Evolutionary conservation across 352 stramenopile genomes (phyloP), one percentile per base, ranked within the genome.

Genomic region (Lagenidium sp.): DNA sequence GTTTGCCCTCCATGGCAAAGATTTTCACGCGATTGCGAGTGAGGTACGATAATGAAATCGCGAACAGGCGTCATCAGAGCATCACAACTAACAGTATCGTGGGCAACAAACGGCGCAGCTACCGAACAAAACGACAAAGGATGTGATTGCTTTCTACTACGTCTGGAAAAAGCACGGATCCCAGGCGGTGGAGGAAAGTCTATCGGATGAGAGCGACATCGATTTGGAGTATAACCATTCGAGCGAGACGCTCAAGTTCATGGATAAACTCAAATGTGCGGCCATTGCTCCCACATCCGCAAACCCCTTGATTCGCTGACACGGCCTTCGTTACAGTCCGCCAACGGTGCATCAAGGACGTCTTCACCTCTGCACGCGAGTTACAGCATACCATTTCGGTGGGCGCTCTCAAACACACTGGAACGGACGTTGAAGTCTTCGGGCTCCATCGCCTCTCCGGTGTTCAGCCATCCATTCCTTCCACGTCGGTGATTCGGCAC

Each of bases 81-180:
- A 15, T 32, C 8, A 32, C 8, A 8, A 15, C 22, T 41, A 15
- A 30, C 21, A 1, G 30, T 38, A 7, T 23, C 4, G 18, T 38
- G 28, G 24, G 10, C 12, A 20, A 32, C 5, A 7, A 16, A 12
- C 1, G 2, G 11, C 7, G 24, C 32, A 91, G 81, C 59, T 94
- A 8, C 53, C 63, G 7, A 55, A 60, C 15, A 94, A 94, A 47
- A 65, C 41, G 1, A 59, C 72, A 6, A 73, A 74, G 22, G 68
- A 92, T 37, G 68, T 65, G 15, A 81, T 94, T 21, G 68, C 65
- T 10, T 81, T 91, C 22, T 94, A 92, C 41, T 94, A 94, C 44
- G 63, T 90, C 22, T 94, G 82, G 82, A 94, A 94, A 41, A 89
- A 85, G 41, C 71, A 85, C 24, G 73, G 73, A 4, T 11, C 50